A percentile compares a stretch with the other conserved stretches of the same genome.
These are phyloP conservation scores for Dendrocalamus latiflorus DNA, from an alignment of 202 grass and related monocot species.

Conservation along the genomic window DNA sequence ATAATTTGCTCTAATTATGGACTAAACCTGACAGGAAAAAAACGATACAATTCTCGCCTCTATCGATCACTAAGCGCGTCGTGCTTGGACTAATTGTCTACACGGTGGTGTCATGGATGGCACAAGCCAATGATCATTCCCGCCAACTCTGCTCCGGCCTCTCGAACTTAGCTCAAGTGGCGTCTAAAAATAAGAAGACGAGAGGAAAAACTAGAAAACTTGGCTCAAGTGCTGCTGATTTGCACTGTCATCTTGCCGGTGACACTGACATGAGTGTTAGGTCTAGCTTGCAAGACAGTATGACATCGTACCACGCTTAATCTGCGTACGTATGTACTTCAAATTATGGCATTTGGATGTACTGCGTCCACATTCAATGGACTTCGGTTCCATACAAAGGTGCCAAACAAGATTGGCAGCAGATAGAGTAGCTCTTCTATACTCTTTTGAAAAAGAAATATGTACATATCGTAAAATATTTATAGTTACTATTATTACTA, in stretches of 20 bases:
- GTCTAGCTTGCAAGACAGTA: not conserved
- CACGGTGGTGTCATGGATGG: not conserved
- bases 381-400: not conserved
- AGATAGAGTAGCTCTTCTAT: not conserved
- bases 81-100: not conserved
- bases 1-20: too few relatives aligned
- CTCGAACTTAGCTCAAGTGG: not conserved
- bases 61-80: not conserved
- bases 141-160: not conserved
- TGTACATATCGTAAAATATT: too few relatives aligned
- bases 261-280: not conserved
- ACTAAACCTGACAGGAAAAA: not conserved
- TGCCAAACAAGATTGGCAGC: not conserved
- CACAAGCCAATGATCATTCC: not conserved
- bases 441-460: too few relatives aligned
- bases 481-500: too few relatives aligned
- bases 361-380: slow-evolving; percentile 31
- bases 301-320: not conserved
- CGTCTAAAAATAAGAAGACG: not conserved
- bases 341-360: not conserved
- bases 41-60: not conserved
- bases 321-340: too few relatives aligned
- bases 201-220: not conserved
- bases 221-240: not conserved
- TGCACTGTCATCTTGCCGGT: not conserved